Evolutionary conservation across 768 basidiomycete genomes (phyloP), one percentile per base, ranked within the genome.

Genomic region (Leccinum olivaceopallidum): DNA sequence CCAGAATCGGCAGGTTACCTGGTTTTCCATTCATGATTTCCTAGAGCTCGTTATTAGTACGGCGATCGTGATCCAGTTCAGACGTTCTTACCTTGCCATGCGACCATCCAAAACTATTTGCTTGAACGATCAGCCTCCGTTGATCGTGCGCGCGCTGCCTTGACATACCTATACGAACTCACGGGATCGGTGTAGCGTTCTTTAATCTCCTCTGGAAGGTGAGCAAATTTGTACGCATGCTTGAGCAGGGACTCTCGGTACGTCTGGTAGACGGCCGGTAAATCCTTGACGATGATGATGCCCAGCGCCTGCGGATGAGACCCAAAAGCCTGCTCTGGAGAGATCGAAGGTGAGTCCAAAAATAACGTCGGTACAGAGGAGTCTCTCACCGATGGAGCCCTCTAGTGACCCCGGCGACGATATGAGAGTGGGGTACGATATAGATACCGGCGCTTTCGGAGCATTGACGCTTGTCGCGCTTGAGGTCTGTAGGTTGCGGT

Each of bases 1-100:
- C 14, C 30, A 56, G 20, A 20, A 58, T 56, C 0, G 32, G 34
- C 13, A 13, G n/a, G 55, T 70, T 64, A 83, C 89, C 92, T 65
- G 89, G 91, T 66, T 85, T 88, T 32, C 95, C 95, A 68, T 98
- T 98, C 95, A 98, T 97, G 51, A 95, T 85, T 81, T 98, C 96
- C 87, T 92, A 49, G 53, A 24, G 14, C 20, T 5, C 7, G 13
- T 56, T 24, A 56, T 34, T 0, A 36, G 6, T 20, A 12, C 26
- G 36, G 18, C 8, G 32, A 52, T 32, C n/a, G 39, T 44, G 42
- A 28, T 44, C 24, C 37, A 14, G 20, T 18, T 30, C 28, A 2
- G 49, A 8, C n/a, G 36, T 54, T 62, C 71, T 55, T 65, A 87
- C 90, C 82, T 98, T 97, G 57, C 96, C 96, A 75, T 96, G 92